Conservation (phyloP, 345 rosid species). For the Aurinia saxatilis region DNA sequence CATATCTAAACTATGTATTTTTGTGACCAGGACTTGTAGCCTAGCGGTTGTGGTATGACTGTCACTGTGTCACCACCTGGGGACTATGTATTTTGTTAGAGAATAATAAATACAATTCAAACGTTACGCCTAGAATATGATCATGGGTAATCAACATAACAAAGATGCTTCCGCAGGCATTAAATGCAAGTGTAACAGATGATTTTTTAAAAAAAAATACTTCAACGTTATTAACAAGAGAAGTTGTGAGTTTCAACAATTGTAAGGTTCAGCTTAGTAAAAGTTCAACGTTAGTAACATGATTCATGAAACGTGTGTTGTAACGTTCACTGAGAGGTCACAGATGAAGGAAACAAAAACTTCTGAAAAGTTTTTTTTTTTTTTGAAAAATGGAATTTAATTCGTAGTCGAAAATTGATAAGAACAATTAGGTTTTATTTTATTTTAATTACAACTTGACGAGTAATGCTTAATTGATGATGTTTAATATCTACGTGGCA, state of each 20-base stretch:
- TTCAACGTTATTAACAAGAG: background rate
- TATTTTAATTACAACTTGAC: slow-evolving; percentile 9
- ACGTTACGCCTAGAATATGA: background rate
- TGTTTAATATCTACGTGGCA: slow-evolving; percentile 14
- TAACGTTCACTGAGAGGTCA: slow-evolving; percentile 16
- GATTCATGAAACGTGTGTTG: slow-evolving; percentile 25
- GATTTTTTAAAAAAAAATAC: background rate
- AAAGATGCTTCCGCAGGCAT: background rate
- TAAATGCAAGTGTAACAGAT: background rate
- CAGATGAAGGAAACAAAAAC: background rate
- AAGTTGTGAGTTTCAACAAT: background rate
- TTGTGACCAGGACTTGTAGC: too few species aligned
- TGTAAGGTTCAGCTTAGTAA: slow-evolving; percentile 7
- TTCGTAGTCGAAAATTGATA: background rate
- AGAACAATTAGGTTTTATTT: background rate
- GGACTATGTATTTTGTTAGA: too few species aligned
- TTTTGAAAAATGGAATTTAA: background rate
- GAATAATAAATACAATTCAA: background rate
- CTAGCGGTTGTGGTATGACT: too few species aligned
- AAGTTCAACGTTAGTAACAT: background rate
- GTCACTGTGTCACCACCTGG: too few species aligned
- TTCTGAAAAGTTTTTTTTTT: background rate
- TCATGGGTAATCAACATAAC: background rate
- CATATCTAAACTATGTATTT: too few species aligned
- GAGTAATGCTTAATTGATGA: slow-evolving; percentile 13